Conservation (phyloP, 2,329 filamentous ascomycete species). For the Whalleya microplaca region DNA sequence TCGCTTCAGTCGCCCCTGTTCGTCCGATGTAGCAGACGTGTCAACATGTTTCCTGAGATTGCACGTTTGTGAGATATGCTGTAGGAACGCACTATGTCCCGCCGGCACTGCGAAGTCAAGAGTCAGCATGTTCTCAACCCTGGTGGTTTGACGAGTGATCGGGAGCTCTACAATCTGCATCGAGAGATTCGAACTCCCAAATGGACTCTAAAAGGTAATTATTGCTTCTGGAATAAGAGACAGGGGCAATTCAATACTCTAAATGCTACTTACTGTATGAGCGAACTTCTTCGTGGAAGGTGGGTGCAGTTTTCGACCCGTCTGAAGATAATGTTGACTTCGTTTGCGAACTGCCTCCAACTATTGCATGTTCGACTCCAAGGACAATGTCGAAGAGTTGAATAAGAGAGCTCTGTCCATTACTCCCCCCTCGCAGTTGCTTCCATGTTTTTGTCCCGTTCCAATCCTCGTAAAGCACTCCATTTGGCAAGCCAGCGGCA, state of each 20-base stretch:
- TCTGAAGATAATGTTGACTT: too few species aligned
- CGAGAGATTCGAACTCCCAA: too few species aligned
- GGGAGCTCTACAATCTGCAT: too few species aligned
- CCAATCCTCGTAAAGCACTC: constrained; percentile 82
- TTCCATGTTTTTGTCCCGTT: constrained; percentile 68
- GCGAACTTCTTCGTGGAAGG: constrained; percentile 70
- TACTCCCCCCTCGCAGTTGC: constrained; percentile 86
- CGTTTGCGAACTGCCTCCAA: constrained; percentile 43
- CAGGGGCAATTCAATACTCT: too few species aligned
- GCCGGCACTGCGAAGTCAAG: too few species aligned
- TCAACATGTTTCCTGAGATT: constrained; percentile 75
- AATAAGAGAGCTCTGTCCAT: constrained; percentile 89
- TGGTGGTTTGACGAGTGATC: too few species aligned
- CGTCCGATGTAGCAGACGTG: constrained; percentile 54
- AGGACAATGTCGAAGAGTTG: constrained; percentile 91
- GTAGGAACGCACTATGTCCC: constrained; percentile 77
- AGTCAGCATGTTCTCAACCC: too few species aligned
- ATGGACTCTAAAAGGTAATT: too few species aligned
- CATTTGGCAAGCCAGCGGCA: constrained; percentile 78
- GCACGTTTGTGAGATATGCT: constrained; percentile 68
- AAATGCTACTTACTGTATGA: too few species aligned
- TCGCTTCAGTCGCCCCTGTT: constrained; percentile 46
- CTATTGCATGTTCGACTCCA: constrained; percentile 72
- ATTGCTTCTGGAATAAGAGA: too few species aligned
- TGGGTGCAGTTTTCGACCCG: constrained; percentile 30